Evolutionary conservation across 2,329 filamentous ascomycete species (phyloP), one percentile per base, ranked within the genome.

Genomic region (Bipolaris bicolor): DNA sequence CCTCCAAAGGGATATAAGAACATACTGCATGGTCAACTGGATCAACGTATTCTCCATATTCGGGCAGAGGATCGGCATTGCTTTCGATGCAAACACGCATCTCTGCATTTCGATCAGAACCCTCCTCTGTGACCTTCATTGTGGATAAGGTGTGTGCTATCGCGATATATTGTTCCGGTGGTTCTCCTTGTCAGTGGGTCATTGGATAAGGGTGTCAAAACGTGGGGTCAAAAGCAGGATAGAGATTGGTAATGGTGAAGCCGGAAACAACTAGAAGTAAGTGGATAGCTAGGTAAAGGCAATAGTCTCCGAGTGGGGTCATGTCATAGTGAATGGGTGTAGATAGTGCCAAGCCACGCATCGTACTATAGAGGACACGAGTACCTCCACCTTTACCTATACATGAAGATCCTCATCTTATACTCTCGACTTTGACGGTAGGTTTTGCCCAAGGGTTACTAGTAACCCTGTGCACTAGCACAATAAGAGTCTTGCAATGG

Each of bases 71-170:
- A 1, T 63, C 41, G 5, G 67, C 65, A 36, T 62, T 63, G 11
- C 68, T 73, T 6, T 64, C 61, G 11, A 74, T 53, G 9, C 37
- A 57, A 15, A 75, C 5, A 36, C 73, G 58, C 1, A 74, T 65
- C 9, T 76, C 69, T 5, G 73, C 72, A 16, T 50, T 60, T 11
- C 76, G 72, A 50, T 80, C 74, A 1, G 69, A 68, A 6, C 57
- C 64, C 10, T 70, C 69, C 56, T 76, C 76, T 7, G 58, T 5
- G 40, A 71, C 74, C 65, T 72, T 79, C 78, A 80, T 80, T 10
- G 15, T 75, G 36, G 39, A 3, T 31, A 49, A 6, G 22, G 15
- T n/a, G 18, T 31, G 29, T 11, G 11, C 11, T 11, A 3, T 29
- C 10, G 29, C 5, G 26, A 29, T 29, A 10, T 29, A 29, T 9